phyloP scores from a whole-genome alignment of 2,329 filamentous ascomycete genomes.

The Laburnicola sp. region DNA sequence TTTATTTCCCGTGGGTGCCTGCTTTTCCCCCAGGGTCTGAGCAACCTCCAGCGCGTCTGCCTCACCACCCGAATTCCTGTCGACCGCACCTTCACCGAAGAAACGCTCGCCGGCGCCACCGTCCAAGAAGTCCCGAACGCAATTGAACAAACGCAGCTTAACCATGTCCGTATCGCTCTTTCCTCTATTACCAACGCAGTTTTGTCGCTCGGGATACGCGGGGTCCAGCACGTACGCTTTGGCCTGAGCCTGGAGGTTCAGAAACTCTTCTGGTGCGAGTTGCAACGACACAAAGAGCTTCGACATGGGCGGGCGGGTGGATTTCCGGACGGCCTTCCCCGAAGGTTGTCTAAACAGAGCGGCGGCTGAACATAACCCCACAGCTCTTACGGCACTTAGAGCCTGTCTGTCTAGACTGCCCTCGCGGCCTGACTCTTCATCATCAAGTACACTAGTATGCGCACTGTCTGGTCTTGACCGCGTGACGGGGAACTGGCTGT shows the following conservation, averaged over 20 bases:
- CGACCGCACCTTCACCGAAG: constrained; percentile 47
- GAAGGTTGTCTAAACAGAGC: constrained; percentile 54
- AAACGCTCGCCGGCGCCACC: constrained; percentile 56
- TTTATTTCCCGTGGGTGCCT: constrained; percentile 40
- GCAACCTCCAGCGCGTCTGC: constrained; percentile 39
- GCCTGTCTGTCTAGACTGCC: no score
- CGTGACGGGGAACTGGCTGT: constrained; percentile 15
- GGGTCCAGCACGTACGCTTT: constrained; percentile 62
- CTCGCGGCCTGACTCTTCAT: constrained; percentile 19
- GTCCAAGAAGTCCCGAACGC: constrained; percentile 58
- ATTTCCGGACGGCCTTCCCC: constrained; percentile 54
- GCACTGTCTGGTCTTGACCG: constrained; percentile 10
- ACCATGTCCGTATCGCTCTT: constrained; percentile 61
- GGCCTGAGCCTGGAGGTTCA: constrained; percentile 59
- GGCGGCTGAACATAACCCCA: constrained; percentile 56
- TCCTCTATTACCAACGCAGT: constrained; percentile 61
- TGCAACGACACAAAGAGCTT: constrained; percentile 61
- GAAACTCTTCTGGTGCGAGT: constrained; percentile 59
- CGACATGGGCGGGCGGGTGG: constrained; percentile 61
- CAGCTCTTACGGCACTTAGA: constrained; percentile 45
- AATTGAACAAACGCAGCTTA: constrained; percentile 60
- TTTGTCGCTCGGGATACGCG: constrained; percentile 57
- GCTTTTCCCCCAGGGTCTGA: constrained; percentile 47
- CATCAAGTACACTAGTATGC: constrained; percentile 25
- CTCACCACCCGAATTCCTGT: constrained; percentile 30